Conservation (phyloP, 2,329 filamentous ascomycete species). For the Paecilomyces sp. region DNA sequence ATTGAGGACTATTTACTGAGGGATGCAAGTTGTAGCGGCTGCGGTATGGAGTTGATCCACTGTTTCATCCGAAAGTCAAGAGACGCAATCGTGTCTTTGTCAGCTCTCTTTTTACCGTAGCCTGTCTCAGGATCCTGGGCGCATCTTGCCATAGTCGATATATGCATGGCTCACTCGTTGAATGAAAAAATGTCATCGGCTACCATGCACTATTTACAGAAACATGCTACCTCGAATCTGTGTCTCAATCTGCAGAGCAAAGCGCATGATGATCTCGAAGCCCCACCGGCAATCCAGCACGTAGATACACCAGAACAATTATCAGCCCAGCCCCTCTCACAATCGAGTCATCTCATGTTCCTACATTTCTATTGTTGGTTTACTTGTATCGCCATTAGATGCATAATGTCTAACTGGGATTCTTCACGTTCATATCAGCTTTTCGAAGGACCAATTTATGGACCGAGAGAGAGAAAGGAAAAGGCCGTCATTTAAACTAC, state of each 20-base stretch:
- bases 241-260: background rate
- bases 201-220: background rate
- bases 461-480: no score
- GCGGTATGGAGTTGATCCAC: background rate
- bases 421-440: no score
- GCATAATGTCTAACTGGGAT: no score
- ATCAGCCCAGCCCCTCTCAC: background rate
- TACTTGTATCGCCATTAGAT: background rate
- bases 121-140: background rate
- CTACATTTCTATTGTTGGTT: no score
- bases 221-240: background rate
- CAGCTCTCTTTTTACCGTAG: background rate
- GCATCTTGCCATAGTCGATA: background rate
- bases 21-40: no score
- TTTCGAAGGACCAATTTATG: no score
- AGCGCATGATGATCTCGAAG: conserved; percentile 1
- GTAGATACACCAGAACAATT: conserved; percentile 4
- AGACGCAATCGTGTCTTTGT: background rate
- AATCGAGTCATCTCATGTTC: no score
- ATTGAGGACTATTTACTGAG: background rate
- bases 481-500: no score
- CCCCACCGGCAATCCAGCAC: conserved; percentile 4
- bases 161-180: background rate
- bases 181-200: background rate
- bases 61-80: background rate